These are phyloP conservation scores for Colletotrichum sp. DNA, from an alignment of 2,329 filamentous ascomycete genomes.

Conservation along the genomic window DNA sequence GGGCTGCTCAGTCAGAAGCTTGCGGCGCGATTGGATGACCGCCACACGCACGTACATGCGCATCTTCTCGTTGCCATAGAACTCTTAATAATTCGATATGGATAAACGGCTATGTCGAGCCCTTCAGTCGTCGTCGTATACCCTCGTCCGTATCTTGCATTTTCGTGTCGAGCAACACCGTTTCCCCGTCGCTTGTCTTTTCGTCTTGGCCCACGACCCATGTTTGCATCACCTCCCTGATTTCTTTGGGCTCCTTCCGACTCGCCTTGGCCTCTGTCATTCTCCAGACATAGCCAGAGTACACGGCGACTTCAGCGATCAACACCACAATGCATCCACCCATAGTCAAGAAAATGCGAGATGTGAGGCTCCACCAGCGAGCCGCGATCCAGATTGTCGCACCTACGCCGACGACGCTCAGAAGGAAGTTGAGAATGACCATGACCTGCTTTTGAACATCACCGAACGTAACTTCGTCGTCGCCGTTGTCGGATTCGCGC, in stretches of 20 bases:
- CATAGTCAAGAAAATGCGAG: slow-evolving; percentile 73
- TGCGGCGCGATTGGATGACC: not conserved
- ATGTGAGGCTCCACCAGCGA: slow-evolving; percentile 75
- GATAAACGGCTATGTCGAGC: not conserved
- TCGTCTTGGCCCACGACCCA: slow-evolving; percentile 65
- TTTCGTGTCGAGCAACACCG: slow-evolving; percentile 1
- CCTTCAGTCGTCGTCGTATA: slow-evolving; percentile 10
- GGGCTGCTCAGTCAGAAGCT: not conserved
- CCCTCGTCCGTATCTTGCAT: slow-evolving; percentile 3
- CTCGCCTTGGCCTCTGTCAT: slow-evolving; percentile 70
- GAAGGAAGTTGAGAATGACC: slow-evolving; percentile 86
- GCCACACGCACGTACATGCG: not conserved
- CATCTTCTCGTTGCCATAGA: not conserved
- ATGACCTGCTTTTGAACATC: slow-evolving; percentile 83
- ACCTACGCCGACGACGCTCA: slow-evolving; percentile 82
- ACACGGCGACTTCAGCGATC: slow-evolving; percentile 78
- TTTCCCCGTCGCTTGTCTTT: not conserved
- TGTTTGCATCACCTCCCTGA: slow-evolving; percentile 72
- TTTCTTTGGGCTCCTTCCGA: slow-evolving; percentile 65
- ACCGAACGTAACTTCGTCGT: slow-evolving; percentile 71
- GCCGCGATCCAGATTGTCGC: slow-evolving; percentile 80
- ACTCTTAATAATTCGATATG: not conserved
- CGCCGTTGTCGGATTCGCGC: slow-evolving; percentile 51
- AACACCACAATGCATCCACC: slow-evolving; percentile 73
- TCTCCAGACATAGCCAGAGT: slow-evolving; percentile 75